These are phyloP conservation scores for Poa pratensis DNA, from an alignment of 176 grass and related monocot genomes.

Conservation along the genomic window DNA sequence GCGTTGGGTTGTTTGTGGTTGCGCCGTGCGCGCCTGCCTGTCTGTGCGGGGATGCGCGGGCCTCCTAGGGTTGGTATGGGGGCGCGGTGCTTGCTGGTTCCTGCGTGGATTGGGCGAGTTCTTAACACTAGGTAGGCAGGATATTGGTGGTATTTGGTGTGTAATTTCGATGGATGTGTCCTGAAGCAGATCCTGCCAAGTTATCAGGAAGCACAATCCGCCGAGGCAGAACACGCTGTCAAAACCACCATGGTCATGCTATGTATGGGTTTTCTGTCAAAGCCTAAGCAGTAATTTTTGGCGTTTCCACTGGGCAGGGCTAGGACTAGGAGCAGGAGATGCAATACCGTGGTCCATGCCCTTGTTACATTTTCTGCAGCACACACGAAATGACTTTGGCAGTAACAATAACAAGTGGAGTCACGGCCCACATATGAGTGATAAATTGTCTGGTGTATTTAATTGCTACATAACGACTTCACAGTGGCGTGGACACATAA, in stretches of 20 bases:
- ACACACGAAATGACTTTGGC: not conserved
- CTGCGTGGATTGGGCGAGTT: not conserved
- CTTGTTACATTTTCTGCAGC: not conserved
- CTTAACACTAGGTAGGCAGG: not conserved
- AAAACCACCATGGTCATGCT: not conserved
- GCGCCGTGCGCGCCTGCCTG: not conserved
- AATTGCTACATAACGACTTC: not conserved
- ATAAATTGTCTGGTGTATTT: not conserved
- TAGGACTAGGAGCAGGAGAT: not conserved
- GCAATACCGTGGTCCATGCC: not conserved
- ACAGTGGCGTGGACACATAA: not conserved
- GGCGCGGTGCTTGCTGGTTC: not conserved
- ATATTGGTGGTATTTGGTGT: too few species aligned
- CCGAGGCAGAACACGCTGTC: not conserved
- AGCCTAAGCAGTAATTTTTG: not conserved
- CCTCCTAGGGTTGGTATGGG: not conserved
- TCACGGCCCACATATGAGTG: not conserved
- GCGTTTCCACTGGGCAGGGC: not conserved
- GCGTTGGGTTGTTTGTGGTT: not conserved
- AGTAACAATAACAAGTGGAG: conserved; percentile 11
- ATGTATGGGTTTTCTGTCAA: not conserved
- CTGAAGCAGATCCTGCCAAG: not conserved
- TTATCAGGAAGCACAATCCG: not conserved
- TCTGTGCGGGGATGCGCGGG: not conserved
- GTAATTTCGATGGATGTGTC: not conserved